Evolutionary conservation across 192 early-diverging fungal species (phyloP).

Genomic region (Dispira simplex): DNA sequence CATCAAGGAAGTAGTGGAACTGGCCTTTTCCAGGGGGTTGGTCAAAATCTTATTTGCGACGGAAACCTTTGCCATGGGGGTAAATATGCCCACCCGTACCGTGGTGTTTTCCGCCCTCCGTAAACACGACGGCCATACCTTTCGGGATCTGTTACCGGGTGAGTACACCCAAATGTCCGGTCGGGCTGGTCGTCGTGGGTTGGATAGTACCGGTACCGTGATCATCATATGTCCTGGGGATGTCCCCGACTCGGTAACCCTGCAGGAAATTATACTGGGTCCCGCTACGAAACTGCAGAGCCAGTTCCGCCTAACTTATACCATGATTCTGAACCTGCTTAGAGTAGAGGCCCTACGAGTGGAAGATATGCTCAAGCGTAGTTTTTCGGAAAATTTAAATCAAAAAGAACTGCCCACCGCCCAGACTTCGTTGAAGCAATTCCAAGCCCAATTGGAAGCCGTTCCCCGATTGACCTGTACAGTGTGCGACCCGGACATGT

Average conservation of each 20-base stretch:
- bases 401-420: slow-evolving; percentile 81
- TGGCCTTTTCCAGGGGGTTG: slow-evolving; percentile 77
- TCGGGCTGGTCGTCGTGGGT: slow-evolving; percentile 85
- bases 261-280: slow-evolving; percentile 76
- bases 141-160: slow-evolving; percentile 78
- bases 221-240: slow-evolving; percentile 39
- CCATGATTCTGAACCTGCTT: slow-evolving; percentile 94
- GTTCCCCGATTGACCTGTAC: not conserved
- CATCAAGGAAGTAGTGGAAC: slow-evolving; percentile 97
- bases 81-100: slow-evolving; percentile 90
- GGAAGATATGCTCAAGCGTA: slow-evolving; percentile 97
- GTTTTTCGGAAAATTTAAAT: slow-evolving; percentile 82
- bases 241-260: slow-evolving; percentile 35
- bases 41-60: slow-evolving; percentile 94
- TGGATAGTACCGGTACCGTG: slow-evolving; percentile 83
- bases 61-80: slow-evolving; percentile 99
- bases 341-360: slow-evolving; percentile 89
- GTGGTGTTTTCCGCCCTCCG: slow-evolving; percentile 85
- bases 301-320: slow-evolving; percentile 95
- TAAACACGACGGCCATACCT: slow-evolving; percentile 85
- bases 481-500: too few species aligned
- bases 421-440: slow-evolving; percentile 48
- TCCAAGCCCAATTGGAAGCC: slow-evolving; percentile 39
- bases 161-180: slow-evolving; percentile 99
- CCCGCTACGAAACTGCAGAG: slow-evolving; percentile 79